Conservation (phyloP, 768 basidiomycete genomes). For the Sarcomyxa edulis region DNA sequence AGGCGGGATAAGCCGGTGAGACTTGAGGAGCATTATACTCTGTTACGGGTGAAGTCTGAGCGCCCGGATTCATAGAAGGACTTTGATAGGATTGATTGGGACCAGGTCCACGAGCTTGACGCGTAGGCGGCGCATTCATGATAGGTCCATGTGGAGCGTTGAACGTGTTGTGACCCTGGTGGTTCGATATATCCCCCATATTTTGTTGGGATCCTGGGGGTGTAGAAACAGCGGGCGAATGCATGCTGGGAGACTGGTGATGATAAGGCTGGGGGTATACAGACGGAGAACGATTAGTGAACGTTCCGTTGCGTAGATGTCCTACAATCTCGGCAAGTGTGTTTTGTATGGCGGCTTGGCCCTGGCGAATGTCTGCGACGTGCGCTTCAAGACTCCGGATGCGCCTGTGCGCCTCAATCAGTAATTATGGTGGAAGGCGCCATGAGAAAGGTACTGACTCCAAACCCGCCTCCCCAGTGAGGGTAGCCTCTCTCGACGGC, state of each 20-base stretch:
- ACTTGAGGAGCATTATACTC: slow-evolving; percentile 42
- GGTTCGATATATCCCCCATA: no score
- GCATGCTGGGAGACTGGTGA: slow-evolving; percentile 63
- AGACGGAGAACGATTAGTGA: slow-evolving; percentile 59
- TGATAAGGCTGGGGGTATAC: slow-evolving; percentile 47
- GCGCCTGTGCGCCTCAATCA: slow-evolving; percentile 47
- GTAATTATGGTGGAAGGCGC: slow-evolving; percentile 5
- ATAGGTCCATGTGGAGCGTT: slow-evolving; percentile 6
- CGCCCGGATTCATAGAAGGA: slow-evolving; percentile 25
- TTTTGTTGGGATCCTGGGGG: slow-evolving; percentile 36
- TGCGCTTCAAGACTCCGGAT: slow-evolving; percentile 86
- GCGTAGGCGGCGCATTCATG: slow-evolving; percentile 21
- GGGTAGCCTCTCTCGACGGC: slow-evolving; percentile 79
- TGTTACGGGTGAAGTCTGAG: slow-evolving; percentile 23
- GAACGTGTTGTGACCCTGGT: slow-evolving; percentile 16
- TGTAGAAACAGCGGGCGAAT: slow-evolving; percentile 50
- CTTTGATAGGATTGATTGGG: slow-evolving; percentile 31
- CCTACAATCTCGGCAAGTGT: slow-evolving; percentile 77
- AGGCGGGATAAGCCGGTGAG: slow-evolving; percentile 36
- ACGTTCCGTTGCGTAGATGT: slow-evolving; percentile 59
- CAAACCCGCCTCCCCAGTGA: slow-evolving; percentile 84
- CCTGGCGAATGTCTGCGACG: slow-evolving; percentile 75
- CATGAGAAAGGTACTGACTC: slow-evolving; percentile 52
- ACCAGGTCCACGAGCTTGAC: slow-evolving; percentile 29
- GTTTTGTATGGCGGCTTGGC: slow-evolving; percentile 71